Evolutionary conservation across 2,329 filamentous ascomycete species (phyloP), one percentile per base, ranked within the genome.

Genomic region (Lasiodiplodia theobromae): DNA sequence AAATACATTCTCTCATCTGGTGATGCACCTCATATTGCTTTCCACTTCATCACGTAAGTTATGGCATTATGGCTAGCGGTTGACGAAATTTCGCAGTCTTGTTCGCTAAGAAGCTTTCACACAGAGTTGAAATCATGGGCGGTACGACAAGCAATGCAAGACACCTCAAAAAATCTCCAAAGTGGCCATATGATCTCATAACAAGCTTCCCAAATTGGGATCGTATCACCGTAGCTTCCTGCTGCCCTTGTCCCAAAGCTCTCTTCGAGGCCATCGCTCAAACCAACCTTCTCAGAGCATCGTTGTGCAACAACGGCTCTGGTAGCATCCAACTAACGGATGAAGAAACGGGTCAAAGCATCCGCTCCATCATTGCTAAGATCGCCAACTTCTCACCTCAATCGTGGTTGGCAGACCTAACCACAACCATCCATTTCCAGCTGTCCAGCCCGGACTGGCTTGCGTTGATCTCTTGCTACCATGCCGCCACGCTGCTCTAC

Each of bases 401-500:
- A 4, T 7, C 18, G 11, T 57, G 53, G 53, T 18, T 57, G 16
- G 2, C 31, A 8, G 1, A 10, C 31, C 14, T 38, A 18, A 14
- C 21, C 53, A 12, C 6, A 7, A 38, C 18, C 4, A 14, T n/a
- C 34, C 16, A 16, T 16, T 38, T 38, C 31, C 11, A 38, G 6
- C 53, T 28, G 16, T 12, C 16, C 53, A 57, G 53, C 31, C 53
- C 53, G 0, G 53, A 57, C 31, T 57, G 53, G 53, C 53, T 57
- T 2, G 53, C 53, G 2, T 18, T 57, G 16, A 38, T 28, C 28
- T 18, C n/a, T 8, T 37, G 31, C 53, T 57, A 57, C 53, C 53
- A 38, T 34, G 34, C 53, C 18, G 53, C 34, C 16, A 57, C 53
- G 14, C 53, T 57, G 28, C 53, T 57, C 53, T 57, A 57, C 53